Base-by-base conservation (phyloP, 352 stramenopile species). In the Globisporangium viniferum region DNA sequence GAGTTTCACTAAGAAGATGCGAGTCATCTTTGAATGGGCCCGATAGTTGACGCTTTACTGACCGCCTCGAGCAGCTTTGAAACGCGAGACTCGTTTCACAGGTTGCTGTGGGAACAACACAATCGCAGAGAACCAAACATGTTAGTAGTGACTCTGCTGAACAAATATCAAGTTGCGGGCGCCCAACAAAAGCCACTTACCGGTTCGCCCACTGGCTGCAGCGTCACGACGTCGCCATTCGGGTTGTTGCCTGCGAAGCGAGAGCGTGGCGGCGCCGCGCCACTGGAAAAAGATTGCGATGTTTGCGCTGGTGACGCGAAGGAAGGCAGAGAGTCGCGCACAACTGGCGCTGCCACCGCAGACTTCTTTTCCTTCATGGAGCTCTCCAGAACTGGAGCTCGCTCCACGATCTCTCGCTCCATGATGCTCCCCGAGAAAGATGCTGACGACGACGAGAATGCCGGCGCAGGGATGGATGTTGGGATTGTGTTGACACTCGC, bases 61-160 rank as follows among this genome's bases (percentile, higher is more conserved):
- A 31, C 61, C 61, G 0, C 44, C 55, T 29, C 86, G 77, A 8
- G 87, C 74, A 3, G 82, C 84, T 82, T 89, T 88, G 62, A 96
- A 96, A 36, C 88, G 82, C 10, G 88, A 96, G 1, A 96, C 88
- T 36, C 88, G 85, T 69, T 94, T 90, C 46, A 94, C 85, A 9
- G 87, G 86, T 91, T 92, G 78, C 86, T 94, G 36, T 12, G 35
- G 1, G 2, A 12, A 63, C 7, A 27, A 49, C 49, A 20, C 48
- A 68, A 8, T 66, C n/a, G 59, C 33, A 15, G 15, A 57, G 14
- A 67, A 5, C 60, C 29, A 5, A 57, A 20, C 57, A 33, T 31
- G 12, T 59, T 24, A 68, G 31, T 24, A 68, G 31, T 71, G 8
- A 1, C 56, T 69, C 33, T 18, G 7, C 33, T 49, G 2, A 53